Evolutionary conservation across 2,329 filamentous ascomycete genomes (phyloP), one percentile per base, ranked within the genome.

Genomic region (Zasmidium angulare): DNA sequence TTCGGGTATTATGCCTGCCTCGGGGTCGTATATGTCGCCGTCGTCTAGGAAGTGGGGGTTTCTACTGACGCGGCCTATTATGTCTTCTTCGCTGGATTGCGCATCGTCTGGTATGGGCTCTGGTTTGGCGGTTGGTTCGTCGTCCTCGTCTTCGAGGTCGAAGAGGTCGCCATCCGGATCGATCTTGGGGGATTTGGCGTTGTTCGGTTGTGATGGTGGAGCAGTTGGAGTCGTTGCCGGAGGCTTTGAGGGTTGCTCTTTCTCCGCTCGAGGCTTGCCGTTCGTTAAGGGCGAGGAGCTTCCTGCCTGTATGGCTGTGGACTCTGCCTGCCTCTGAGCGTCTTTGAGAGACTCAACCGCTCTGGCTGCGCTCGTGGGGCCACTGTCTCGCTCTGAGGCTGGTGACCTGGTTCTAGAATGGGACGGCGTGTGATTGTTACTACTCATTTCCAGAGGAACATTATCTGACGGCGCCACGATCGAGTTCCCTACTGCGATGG

Each of bases 401-500:
- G 63, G 59, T 3, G 64, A 65, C 17, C 63, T 56, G n/a, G 59
- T 66, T 11, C 67, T 61, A 3, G 70, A 74, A 54, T 72, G 71
- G 12, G 70, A 73, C 12, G 69, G 64, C 36, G 70, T 64, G 51
- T 58, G 62, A 46, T 62, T 71, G 58, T 65, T 70, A 19, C 62
- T 67, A 21, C 52, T 65, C 56, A 67, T 55, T 1, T 60, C 58
- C 3, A 63, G 20, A 12, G 71, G 69, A 20, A 74, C 68, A 55
- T 71, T 73, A 29, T 75, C 73, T 21, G 66, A 69, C 10, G 73
- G 73, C 14, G 69, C 69, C 4, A 75, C 73, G 50, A 75, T 71
- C 7, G 60, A 65, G 58, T 74, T 71, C 29, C 72, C 73, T 1
- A 75, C 68, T 1, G 72, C 68, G 19, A 75, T 53, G 7, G 72